These are phyloP conservation scores for Pseudogymnoascus sp. DNA, from an alignment of 2,329 filamentous ascomycete species.

Conservation along the genomic window DNA sequence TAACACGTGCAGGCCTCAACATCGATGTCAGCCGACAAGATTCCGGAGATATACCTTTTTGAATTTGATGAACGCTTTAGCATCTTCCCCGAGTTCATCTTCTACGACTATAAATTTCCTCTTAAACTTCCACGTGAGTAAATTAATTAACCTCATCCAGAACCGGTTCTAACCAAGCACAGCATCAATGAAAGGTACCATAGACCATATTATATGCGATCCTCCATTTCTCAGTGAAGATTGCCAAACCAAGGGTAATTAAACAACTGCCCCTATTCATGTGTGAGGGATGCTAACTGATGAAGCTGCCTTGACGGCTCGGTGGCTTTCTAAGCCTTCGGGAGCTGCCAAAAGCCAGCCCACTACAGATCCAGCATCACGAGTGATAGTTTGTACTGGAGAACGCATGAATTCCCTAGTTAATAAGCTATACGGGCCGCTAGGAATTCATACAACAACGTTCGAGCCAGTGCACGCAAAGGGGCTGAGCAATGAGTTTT, in stretches of 20 bases:
- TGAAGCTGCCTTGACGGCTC: conserved; percentile 61
- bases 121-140: conserved; percentile 51
- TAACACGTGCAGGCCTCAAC: conserved; percentile 14
- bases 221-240: conserved; percentile 74
- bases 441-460: conserved; percentile 55
- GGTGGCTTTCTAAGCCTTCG: conserved; percentile 55
- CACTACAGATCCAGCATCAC: conserved; percentile 6
- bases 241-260: conserved; percentile 66
- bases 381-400: conserved; percentile 64
- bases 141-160: not conserved
- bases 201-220: conserved; percentile 66
- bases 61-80: conserved; percentile 68
- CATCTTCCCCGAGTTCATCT: conserved; percentile 65
- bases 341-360: not conserved
- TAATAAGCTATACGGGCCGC: conserved; percentile 56
- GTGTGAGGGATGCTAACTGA: not conserved
- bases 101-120: conserved; percentile 66
- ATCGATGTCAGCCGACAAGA: conserved; percentile 29
- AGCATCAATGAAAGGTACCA: conserved; percentile 51
- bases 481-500: conserved; percentile 72
- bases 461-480: conserved; percentile 63
- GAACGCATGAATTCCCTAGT: conserved; percentile 65
- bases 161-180: conserved; percentile 5
- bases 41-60: conserved; percentile 56
- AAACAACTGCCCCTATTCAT: not conserved